Percentiles rank a stretch among this genome's conserved stretches.
These are phyloP conservation scores for Nothophytophthora sp. DNA, from an alignment of 352 stramenopile genomes.

Conservation along the genomic window DNA sequence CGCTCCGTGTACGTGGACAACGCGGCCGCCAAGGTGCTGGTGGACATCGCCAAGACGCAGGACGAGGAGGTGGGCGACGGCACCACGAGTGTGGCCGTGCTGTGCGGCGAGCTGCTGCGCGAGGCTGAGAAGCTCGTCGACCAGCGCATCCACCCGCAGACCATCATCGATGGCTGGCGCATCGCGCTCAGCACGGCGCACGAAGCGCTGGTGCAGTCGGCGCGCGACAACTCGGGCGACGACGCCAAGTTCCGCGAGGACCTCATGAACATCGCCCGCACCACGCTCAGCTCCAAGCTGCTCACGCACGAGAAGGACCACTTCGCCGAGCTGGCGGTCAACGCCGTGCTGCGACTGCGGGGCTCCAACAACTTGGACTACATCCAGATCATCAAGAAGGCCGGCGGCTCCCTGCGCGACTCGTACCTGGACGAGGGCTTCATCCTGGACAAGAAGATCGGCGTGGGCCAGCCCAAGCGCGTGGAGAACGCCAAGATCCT, in stretches of 20 bases:
- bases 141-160: slow-evolving; percentile 98
- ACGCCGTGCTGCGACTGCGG: slow-evolving; percentile 97
- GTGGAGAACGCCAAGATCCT: slow-evolving; percentile 99
- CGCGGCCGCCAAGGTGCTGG: slow-evolving; percentile 97
- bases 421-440: slow-evolving; percentile 99
- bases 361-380: slow-evolving; percentile 97
- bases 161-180: slow-evolving; percentile 98
- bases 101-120: slow-evolving; percentile 97
- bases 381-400: slow-evolving; percentile 99
- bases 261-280: slow-evolving; percentile 97
- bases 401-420: slow-evolving; percentile 95
- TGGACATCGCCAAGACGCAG: slow-evolving; percentile 99
- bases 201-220: slow-evolving; percentile 86
- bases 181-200: slow-evolving; percentile 92
- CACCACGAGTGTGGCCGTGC: slow-evolving; percentile 96
- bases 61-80: slow-evolving; percentile 99
- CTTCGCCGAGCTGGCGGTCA: slow-evolving; percentile 96
- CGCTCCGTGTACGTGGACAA: slow-evolving; percentile 98
- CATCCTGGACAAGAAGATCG: slow-evolving; percentile 97
- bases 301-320: slow-evolving; percentile 98
- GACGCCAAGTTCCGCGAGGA: slow-evolving; percentile 92
- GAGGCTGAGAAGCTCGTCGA: slow-evolving; percentile 97
- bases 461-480: slow-evolving; percentile 94
- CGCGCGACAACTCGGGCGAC: slow-evolving; percentile 84
- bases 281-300: slow-evolving; percentile 99